phyloP scores from a whole-genome alignment of 139 green algal species.

The Haematococcus sp. region DNA sequence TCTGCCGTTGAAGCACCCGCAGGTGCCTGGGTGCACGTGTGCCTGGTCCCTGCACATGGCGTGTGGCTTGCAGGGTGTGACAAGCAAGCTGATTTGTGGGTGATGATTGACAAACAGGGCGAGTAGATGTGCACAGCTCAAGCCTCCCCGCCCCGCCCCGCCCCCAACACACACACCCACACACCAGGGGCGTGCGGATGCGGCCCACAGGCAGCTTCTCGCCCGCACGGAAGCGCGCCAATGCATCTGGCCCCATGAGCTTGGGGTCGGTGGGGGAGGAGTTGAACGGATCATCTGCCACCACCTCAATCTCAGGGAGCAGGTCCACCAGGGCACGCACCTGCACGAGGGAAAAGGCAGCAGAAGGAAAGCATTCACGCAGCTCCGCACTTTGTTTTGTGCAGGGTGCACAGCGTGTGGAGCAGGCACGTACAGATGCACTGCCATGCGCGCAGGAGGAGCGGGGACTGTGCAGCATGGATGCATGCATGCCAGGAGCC shows the following conservation, averaged over 20 bases:
- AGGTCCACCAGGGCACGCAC: slow-evolving; percentile 79
- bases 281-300: slow-evolving; percentile 82
- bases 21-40: background rate
- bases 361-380: background rate
- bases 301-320: slow-evolving; percentile 78
- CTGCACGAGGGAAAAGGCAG: slow-evolving; percentile 23
- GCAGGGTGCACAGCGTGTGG: background rate
- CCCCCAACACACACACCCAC: too few relatives aligned
- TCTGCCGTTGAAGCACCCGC: background rate
- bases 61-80: too few relatives aligned
- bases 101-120: too few relatives aligned
- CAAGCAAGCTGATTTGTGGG: too few relatives aligned
- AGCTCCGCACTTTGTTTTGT: background rate
- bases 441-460: too few relatives aligned
- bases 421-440: background rate
- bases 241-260: slow-evolving; percentile 76
- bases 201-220: slow-evolving; percentile 48
- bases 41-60: background rate
- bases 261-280: slow-evolving; percentile 75
- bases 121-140: too few relatives aligned
- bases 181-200: slow-evolving; percentile 64
- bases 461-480: background rate
- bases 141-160: too few relatives aligned
- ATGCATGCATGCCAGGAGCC: too few relatives aligned
- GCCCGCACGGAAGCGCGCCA: slow-evolving; percentile 42